These are phyloP conservation scores for Yamadazyma paraphyllophila DNA, from an alignment of 805 yeast genomes.

Conservation along the genomic window DNA sequence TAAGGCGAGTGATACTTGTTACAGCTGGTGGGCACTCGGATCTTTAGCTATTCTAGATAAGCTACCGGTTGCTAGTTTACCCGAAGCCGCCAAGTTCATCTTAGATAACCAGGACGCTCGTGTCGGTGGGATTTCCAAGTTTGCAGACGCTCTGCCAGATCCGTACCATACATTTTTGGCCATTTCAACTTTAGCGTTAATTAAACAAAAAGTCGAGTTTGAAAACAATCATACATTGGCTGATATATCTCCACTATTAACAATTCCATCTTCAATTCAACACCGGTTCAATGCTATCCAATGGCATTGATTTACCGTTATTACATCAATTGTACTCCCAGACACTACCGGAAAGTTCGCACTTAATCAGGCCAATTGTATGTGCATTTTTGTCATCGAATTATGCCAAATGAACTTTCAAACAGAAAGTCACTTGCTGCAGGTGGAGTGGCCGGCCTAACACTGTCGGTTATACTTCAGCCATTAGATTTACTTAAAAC, in stretches of 20 bases:
- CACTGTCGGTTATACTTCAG: conserved; percentile 77
- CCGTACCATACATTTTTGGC: conserved; percentile 68
- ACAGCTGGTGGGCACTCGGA: conserved; percentile 78
- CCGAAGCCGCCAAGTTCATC: conserved; percentile 44
- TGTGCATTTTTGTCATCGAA: conserved; percentile 1
- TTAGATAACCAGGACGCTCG: conserved; percentile 55
- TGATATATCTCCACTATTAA: conserved; percentile 26
- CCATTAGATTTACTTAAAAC: conserved; percentile 91
- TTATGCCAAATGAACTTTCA: conserved; percentile 15
- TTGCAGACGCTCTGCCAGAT: conserved; percentile 63
- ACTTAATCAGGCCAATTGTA: neutral
- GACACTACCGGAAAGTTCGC: conserved; percentile 4
- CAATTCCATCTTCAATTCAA: conserved; percentile 21
- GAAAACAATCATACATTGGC: conserved; percentile 13
- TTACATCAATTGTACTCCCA: neutral
- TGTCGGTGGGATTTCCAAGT: conserved; percentile 77
- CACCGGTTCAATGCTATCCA: conserved; percentile 6
- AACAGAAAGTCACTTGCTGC: conserved; percentile 15
- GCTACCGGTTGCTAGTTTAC: conserved; percentile 33
- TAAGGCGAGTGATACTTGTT: conserved; percentile 83
- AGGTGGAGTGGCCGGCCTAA: conserved; percentile 82
- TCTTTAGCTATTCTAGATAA: conserved; percentile 46
- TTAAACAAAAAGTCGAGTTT: conserved; percentile 13
- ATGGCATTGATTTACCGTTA: neutral
- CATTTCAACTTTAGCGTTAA: conserved; percentile 37